phyloP scores from a whole-genome alignment of 2,329 filamentous ascomycete species.

The Exserohilum rostratum region DNA sequence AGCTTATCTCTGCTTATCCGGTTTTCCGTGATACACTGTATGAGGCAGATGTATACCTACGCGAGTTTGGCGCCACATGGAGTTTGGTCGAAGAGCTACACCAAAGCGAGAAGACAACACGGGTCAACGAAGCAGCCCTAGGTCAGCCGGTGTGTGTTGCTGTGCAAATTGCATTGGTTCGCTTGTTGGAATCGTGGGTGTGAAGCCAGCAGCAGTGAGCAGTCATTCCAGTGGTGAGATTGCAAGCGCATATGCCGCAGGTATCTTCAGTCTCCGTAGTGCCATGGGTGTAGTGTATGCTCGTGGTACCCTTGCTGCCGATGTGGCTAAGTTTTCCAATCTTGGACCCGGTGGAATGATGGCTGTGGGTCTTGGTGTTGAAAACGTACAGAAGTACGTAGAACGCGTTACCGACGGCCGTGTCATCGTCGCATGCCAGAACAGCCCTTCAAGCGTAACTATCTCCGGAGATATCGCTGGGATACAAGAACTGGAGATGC shows the following conservation, averaged over 20 bases:
- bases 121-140: slow-evolving; percentile 15
- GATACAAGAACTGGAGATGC: slow-evolving; percentile 39
- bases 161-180: slow-evolving; percentile 24
- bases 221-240: slow-evolving; percentile 34
- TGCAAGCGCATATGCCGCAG: slow-evolving; percentile 26
- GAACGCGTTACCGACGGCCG: neutral
- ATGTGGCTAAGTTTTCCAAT: neutral
- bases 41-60: neutral
- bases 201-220: slow-evolving; percentile 17
- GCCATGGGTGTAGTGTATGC: slow-evolving; percentile 8
- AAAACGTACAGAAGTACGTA: slow-evolving; percentile 5
- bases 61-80: neutral
- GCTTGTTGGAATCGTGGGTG: slow-evolving; percentile 13
- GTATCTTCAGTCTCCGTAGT: slow-evolving; percentile 7
- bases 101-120: slow-evolving; percentile 5
- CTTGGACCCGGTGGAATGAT: slow-evolving; percentile 3
- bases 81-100: slow-evolving; percentile 24
- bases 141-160: slow-evolving; percentile 20
- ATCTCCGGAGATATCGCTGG: slow-evolving; percentile 51
- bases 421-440: slow-evolving; percentile 31
- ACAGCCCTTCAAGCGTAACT: slow-evolving; percentile 50
- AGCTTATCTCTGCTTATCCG: neutral
- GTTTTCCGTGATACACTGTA: slow-evolving; percentile 26
- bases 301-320: neutral
- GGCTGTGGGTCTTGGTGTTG: neutral